phyloP scores from a whole-genome alignment of 805 yeast genomes.

The Teunomyces cretensis region DNA sequence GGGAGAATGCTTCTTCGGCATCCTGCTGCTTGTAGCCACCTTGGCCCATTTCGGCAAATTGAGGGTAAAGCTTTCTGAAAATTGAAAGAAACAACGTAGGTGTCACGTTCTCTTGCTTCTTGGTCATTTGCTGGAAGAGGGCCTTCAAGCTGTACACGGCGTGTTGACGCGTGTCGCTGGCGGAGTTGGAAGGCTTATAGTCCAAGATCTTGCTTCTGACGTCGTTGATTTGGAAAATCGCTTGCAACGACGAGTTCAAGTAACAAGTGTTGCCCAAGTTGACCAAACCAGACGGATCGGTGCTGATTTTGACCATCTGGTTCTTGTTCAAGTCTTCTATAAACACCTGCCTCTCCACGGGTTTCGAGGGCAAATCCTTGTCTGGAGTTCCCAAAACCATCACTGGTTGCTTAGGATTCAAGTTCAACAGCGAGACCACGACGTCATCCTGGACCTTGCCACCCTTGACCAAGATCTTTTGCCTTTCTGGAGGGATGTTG shows the following conservation, averaged over 20 bases:
- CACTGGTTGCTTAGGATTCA: constrained; percentile 65
- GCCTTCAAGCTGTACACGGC: constrained; percentile 33
- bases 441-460: constrained; percentile 80
- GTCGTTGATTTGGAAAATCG: constrained; percentile 48
- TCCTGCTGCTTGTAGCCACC: constrained; percentile 92
- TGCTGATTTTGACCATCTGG: constrained; percentile 36
- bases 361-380: constrained; percentile 51
- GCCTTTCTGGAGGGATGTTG: constrained; percentile 83
- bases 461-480: constrained; percentile 85
- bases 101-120: constrained; percentile 49
- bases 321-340: constrained; percentile 64
- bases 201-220: constrained; percentile 26
- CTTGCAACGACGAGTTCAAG: constrained; percentile 68
- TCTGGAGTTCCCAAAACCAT: constrained; percentile 95
- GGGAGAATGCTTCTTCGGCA: constrained; percentile 94
- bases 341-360: constrained; percentile 56
- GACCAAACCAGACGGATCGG: constrained; percentile 62
- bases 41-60: constrained; percentile 77
- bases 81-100: constrained; percentile 69
- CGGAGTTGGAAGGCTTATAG: constrained; percentile 8
- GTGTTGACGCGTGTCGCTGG: constrained; percentile 13
- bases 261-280: constrained; percentile 80
- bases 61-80: constrained; percentile 74
- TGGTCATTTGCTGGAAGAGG: constrained; percentile 46
- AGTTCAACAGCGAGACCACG: constrained; percentile 47